These are phyloP conservation scores for Sechiopsis laciniata DNA, from an alignment of 306 rosid species.

Conservation along the genomic window DNA sequence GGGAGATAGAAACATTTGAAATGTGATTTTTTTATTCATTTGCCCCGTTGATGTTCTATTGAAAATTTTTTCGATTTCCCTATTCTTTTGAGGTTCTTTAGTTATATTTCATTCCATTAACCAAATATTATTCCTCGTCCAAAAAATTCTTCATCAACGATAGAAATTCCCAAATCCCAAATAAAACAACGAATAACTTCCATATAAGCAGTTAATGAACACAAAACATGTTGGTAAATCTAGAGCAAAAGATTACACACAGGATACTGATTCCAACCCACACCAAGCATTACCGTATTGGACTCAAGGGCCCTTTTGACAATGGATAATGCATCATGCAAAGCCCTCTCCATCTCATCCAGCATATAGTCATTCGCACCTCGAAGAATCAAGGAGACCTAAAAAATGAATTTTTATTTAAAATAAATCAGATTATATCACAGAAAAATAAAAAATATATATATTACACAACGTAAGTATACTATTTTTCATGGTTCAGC, in stretches of 20 bases:
- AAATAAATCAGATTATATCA: neutral
- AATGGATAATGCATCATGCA: constrained; percentile 83
- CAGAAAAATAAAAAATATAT: neutral
- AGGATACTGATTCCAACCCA: neutral
- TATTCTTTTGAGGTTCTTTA: neutral
- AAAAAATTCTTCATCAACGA: neutral
- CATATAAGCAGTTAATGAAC: neutral
- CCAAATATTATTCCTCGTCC: neutral
- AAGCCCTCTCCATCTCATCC: constrained; percentile 97
- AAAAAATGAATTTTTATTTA: constrained; percentile 22
- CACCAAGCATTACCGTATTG: constrained; percentile 50
- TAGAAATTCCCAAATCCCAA: neutral
- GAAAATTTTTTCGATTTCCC: neutral
- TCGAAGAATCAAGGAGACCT: constrained; percentile 84
- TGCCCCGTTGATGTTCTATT: neutral
- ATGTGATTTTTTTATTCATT: neutral
- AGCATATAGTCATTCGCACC: constrained; percentile 99
- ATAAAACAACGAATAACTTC: neutral
- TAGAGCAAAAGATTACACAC: neutral
- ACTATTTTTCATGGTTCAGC: constrained; percentile 9
- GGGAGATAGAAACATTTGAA: neutral
- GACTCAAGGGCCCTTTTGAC: constrained; percentile 97
- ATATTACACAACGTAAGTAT: neutral
- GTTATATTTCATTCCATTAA: neutral
- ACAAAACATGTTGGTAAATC: neutral